Evolutionary conservation across 2,329 filamentous ascomycete species (phyloP), one percentile per base, ranked within the genome.

Genomic region (Nannizzia gypsea): DNA sequence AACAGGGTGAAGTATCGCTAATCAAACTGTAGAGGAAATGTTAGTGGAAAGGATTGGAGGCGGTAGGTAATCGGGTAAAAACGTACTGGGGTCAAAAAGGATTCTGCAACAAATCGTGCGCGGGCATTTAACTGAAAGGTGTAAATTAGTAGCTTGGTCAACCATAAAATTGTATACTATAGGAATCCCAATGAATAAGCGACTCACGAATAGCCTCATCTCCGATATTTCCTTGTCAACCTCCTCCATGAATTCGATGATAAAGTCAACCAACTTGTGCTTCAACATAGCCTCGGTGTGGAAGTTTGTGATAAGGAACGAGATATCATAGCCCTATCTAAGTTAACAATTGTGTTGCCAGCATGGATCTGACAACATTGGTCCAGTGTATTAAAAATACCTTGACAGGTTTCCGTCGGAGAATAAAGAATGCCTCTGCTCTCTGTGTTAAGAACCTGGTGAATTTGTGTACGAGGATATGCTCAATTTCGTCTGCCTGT

Each of bases 181-280:
- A 52, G 11, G n/a, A 8, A n/a, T 26, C 2, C 24, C 28, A 38
- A 8, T 9, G 28, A 42, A 2, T 20, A 48, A n/a, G 54, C 34
- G 48, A 80, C 89, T 67, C 82, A 96, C 92, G 76, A 99, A 99
- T 69, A 99, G 87, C 82, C 99, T 99, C 93, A 99, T 97, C 78
- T 99, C 95, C 2, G 93, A 97, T 62, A 99, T 99, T 76, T 99
- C 93, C 81, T 99, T 99, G 75, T 99, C 95, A 3, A 99, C 95
- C 74, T 99, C 93, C 75, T 99, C 92, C 92, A 99, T 97, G 71
- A 99, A 99, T 71, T 97, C 87, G 66, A 99, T 96, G 67, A 99
- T 95, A 70, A 99, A 99, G 74, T 99, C 93, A 36, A 99, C 95
- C 67, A 99, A 81, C 80, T 99, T 97, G 74, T 99, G 92, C 80